Evolutionary conservation across 345 rosid genomes (phyloP).

Genomic region (Noccaea bulbosa): DNA sequence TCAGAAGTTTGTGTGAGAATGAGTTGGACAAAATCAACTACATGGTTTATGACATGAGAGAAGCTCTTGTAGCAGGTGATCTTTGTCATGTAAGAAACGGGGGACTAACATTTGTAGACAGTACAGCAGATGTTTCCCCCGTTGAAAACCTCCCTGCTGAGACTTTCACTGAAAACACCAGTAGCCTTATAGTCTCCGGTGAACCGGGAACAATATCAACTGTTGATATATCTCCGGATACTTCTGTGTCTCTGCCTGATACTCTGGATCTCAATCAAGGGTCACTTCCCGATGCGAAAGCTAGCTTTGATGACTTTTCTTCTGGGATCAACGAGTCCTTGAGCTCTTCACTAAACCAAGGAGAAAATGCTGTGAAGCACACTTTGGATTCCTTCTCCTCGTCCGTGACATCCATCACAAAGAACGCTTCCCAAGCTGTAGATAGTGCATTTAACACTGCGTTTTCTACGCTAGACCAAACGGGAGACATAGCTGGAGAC

Average conservation of each 20-base stretch:
- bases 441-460: conserved; percentile 55
- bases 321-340: conserved; percentile 54
- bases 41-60: conserved; percentile 48
- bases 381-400: conserved; percentile 62
- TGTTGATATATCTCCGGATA: conserved; percentile 47
- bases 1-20: conserved; percentile 40
- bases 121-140: conserved; percentile 19
- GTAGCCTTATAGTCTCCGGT: conserved; percentile 39
- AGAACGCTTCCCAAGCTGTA: conserved; percentile 62
- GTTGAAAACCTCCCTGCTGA: conserved; percentile 41
- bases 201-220: conserved; percentile 51
- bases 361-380: conserved; percentile 58
- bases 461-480: conserved; percentile 60
- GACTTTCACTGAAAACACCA: conserved; percentile 47
- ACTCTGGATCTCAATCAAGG: conserved; percentile 45
- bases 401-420: conserved; percentile 56
- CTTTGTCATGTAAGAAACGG: conserved; percentile 30
- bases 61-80: conserved; percentile 46
- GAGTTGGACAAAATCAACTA: conserved; percentile 44
- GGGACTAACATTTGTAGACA: conserved; percentile 55
- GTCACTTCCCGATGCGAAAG: conserved; percentile 50
- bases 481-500: conserved; percentile 58
- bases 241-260: conserved; percentile 46
- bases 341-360: conserved; percentile 57
- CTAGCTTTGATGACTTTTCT: conserved; percentile 57